Evolutionary conservation across 2,329 filamentous ascomycete species (phyloP).

Genomic region (Alternaria sp.): DNA sequence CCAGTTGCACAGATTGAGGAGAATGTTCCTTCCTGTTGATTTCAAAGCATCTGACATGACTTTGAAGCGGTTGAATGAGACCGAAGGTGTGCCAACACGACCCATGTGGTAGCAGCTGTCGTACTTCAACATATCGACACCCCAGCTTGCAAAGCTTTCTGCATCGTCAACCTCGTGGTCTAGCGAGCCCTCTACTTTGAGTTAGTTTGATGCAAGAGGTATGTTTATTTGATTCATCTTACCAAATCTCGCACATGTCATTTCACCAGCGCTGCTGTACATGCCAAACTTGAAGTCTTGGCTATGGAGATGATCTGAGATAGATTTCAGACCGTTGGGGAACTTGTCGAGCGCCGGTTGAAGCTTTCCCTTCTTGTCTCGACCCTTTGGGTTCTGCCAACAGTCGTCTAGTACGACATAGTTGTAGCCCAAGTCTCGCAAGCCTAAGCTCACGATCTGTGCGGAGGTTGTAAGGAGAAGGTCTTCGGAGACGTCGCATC

Average conservation of each 20-base stretch:
- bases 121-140: slow-evolving; percentile 47
- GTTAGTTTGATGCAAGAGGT: too few relatives aligned
- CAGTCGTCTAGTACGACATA: slow-evolving; percentile 69
- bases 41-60: slow-evolving; percentile 34
- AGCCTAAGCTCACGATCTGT: slow-evolving; percentile 29
- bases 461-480: slow-evolving; percentile 34
- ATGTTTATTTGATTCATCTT: background rate
- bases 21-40: slow-evolving; percentile 30
- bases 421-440: slow-evolving; percentile 38
- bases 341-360: slow-evolving; percentile 60
- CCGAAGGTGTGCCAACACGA: slow-evolving; percentile 31
- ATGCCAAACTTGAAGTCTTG: slow-evolving; percentile 67
- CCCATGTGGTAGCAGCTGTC: slow-evolving; percentile 46
- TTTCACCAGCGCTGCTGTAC: slow-evolving; percentile 62
- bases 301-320: slow-evolving; percentile 51
- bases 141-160: slow-evolving; percentile 38
- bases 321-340: slow-evolving; percentile 62
- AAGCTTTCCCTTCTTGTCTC: slow-evolving; percentile 51
- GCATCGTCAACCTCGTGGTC: slow-evolving; percentile 35
- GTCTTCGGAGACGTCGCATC: slow-evolving; percentile 35
- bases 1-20: slow-evolving; percentile 46
- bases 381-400: slow-evolving; percentile 56
- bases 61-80: slow-evolving; percentile 37
- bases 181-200: slow-evolving; percentile 24
- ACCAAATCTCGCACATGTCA: slow-evolving; percentile 64